These are phyloP conservation scores for Cercospora citrullina DNA, from an alignment of 2,329 filamentous ascomycete genomes.

Conservation along the genomic window DNA sequence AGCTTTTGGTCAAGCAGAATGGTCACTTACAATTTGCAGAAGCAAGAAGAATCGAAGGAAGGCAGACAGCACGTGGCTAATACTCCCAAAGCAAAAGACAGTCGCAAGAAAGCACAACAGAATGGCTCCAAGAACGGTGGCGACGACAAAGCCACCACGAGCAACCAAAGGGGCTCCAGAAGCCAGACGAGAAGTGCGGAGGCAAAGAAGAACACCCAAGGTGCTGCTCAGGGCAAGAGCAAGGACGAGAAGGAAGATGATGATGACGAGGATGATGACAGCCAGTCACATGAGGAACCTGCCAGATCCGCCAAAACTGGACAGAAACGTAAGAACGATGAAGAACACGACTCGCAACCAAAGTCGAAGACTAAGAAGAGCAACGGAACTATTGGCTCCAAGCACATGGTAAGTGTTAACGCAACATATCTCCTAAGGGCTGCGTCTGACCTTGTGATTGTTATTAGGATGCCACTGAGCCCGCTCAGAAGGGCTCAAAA, in stretches of 20 bases:
- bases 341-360: conserved; percentile 31
- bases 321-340: conserved; percentile 26
- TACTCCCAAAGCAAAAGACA: conserved; percentile 45
- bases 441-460: neutral
- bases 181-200: conserved; percentile 24
- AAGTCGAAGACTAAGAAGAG: conserved; percentile 39
- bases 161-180: conserved; percentile 37
- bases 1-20: neutral
- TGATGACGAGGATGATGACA: conserved; percentile 26
- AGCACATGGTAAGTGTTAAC: conserved; percentile 31
- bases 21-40: conserved; percentile 22
- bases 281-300: neutral
- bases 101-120: conserved; percentile 39
- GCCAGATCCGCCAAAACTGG: conserved; percentile 17
- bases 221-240: neutral
- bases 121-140: conserved; percentile 28
- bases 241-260: conserved; percentile 18
- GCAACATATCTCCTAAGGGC: neutral
- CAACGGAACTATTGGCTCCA: conserved; percentile 32
- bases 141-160: conserved; percentile 27
- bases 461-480: conserved; percentile 3
- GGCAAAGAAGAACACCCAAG: neutral
- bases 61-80: conserved; percentile 50
- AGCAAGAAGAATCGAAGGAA: conserved; percentile 41
- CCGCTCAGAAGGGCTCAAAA: conserved; percentile 27